Base-by-base conservation (phyloP, 768 basidiomycete genomes). In the Lentinula sp. region DNA sequence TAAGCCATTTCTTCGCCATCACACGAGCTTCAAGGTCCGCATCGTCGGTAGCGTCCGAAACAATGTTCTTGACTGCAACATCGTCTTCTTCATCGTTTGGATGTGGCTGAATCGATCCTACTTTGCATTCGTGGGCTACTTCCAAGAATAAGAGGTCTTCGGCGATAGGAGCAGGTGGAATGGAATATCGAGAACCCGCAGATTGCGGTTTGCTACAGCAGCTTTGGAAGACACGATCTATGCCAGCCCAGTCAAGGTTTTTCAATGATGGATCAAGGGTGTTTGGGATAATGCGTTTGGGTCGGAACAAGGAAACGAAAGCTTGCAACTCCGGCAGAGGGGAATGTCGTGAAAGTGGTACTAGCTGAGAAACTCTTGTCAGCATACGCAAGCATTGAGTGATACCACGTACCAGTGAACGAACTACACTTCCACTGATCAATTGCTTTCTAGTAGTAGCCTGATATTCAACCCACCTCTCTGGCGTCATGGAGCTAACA, bases 261-360 rank as follows among this genome's bases (percentile, higher is more conserved):
- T 68, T 70, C 59, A 76, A 81, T 43, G 63, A 73, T 59, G 68
- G 84, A 68, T 75, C 81, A 65, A 84, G 74, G 0, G 91, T 90
- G 67, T 95, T 96, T 0, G 95, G 96, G 2, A 93, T 81, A 1
- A 98, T 72, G 3, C 82, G 78, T 43, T 74, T 78, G 0, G 96
- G 96, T 18, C 82, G 81, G 73, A 99, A 97, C 16, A 96, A 79
- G 0, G 80, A 75, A 28, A 97, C 92, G 57, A 99, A 88, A 1
- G 76, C 73, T 62, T 87, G 85, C 0, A 99, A 81, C 69, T 98
- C 96, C 0, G 91, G 90, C 4, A 97, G 81, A 0, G 90, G 80
- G 0, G 94, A 96, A 68, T 98, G 96, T 2, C 96, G 84, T 8
- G 85, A 84, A 5, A 98, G 78, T 0, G 93, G 93, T 6, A 90